phyloP scores from a whole-genome alignment of 805 yeast species.

The Maudiozyma bulderi region DNA sequence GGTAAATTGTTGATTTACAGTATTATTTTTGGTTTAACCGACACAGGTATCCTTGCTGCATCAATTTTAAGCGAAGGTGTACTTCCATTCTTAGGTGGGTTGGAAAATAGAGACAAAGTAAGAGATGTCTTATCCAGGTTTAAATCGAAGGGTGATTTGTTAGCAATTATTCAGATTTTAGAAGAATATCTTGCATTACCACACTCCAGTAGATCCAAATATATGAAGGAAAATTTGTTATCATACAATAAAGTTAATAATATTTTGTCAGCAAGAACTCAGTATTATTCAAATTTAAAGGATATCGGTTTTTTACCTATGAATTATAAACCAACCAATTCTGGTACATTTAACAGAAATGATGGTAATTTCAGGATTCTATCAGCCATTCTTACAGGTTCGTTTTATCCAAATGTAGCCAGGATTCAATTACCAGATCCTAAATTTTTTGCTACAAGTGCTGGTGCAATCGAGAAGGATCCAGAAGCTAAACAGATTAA shows the following conservation, averaged over 20 bases:
- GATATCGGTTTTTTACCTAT: slow-evolving; percentile 72
- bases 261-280: slow-evolving; percentile 58
- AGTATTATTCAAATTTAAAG: slow-evolving; percentile 57
- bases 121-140: slow-evolving; percentile 33
- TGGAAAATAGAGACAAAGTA: slow-evolving; percentile 56
- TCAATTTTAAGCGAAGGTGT: slow-evolving; percentile 63
- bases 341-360: slow-evolving; percentile 40
- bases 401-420: slow-evolving; percentile 76
- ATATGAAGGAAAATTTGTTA: slow-evolving; percentile 48
- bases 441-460: slow-evolving; percentile 54
- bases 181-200: slow-evolving; percentile 37
- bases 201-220: slow-evolving; percentile 28
- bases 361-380: slow-evolving; percentile 41
- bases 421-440: slow-evolving; percentile 76
- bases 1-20: slow-evolving; percentile 78
- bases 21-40: slow-evolving; percentile 74
- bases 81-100: slow-evolving; percentile 52
- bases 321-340: slow-evolving; percentile 31
- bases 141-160: slow-evolving; percentile 54
- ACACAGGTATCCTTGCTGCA: slow-evolving; percentile 69
- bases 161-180: slow-evolving; percentile 55
- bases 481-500: slow-evolving; percentile 68
- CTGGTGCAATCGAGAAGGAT: slow-evolving; percentile 80
- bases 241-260: slow-evolving; percentile 62
- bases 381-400: slow-evolving; percentile 63